phyloP scores from a whole-genome alignment of 2,329 filamentous ascomycete species.

The Pseudogymnoascus sp. region DNA sequence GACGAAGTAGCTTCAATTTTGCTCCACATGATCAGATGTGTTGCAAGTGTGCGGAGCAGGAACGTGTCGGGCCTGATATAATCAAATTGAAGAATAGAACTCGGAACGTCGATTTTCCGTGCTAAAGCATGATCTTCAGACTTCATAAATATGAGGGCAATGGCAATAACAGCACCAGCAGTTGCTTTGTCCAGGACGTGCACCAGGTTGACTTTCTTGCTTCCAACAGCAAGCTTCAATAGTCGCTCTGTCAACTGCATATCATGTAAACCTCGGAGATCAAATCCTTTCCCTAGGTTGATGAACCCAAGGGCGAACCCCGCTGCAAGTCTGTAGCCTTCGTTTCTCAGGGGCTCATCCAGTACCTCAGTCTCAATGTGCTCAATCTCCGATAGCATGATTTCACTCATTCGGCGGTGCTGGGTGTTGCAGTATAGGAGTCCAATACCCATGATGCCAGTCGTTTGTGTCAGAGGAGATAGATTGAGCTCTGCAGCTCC shows the following conservation, averaged over 20 bases:
- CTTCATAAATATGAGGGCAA: constrained; percentile 95
- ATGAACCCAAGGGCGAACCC: constrained; percentile 92
- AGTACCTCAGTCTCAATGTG: constrained; percentile 74
- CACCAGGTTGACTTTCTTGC: constrained; percentile 84
- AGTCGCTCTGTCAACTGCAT: constrained; percentile 89
- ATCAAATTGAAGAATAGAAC: constrained; percentile 85
- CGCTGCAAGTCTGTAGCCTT: constrained; percentile 92
- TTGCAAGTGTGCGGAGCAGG: constrained; percentile 79
- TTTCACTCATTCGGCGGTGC: constrained; percentile 96
- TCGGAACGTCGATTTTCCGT: constrained; percentile 85
- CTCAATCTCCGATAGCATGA: constrained; percentile 97
- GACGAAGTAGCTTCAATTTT: constrained; percentile 63
- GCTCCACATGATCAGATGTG: constrained; percentile 90
- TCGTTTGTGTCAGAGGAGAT: constrained; percentile 87
- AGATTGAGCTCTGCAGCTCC: constrained; percentile 92
- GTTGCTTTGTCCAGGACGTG: constrained; percentile 90
- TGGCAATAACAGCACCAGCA: constrained; percentile 83
- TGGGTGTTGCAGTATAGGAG: constrained; percentile 91
- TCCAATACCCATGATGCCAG: constrained; percentile 94
- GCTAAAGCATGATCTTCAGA: constrained; percentile 82
- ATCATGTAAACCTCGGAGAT: constrained; percentile 82
- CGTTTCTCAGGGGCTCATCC: constrained; percentile 77
- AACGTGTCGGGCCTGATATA: constrained; percentile 92
- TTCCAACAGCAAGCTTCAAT: constrained; percentile 75
- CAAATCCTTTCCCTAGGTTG: constrained; percentile 84